Evolutionary conservation across 2,329 filamentous ascomycete genomes (phyloP), one percentile per base, ranked within the genome.

Genomic region (Epichloe gansuensis): DNA sequence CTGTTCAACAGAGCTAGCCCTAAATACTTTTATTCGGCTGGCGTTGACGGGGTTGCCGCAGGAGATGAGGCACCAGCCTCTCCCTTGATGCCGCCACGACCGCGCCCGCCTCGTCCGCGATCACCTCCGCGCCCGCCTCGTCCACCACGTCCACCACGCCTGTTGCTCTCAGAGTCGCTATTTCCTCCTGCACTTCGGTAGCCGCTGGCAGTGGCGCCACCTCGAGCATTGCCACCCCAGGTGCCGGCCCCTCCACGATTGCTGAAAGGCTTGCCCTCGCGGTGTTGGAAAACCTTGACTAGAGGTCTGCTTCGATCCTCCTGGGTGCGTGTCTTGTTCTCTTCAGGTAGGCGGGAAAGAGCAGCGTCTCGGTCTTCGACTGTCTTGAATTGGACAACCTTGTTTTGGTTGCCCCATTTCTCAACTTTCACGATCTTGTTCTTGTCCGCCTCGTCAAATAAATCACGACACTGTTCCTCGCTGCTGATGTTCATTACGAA

Each of bases 401-500:
- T 90, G 72, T 89, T 89, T 55, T 82, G 81, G 62, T 81, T 81
- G 39, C 84, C 84, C 73, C 82, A 87, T 69, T 88, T 90, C 62
- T 89, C 84, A 49, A 91, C 76, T 68, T 83, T 84, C 51, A 80
- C 68, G 57, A 96, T 88, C 72, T 94, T 96, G 35, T 78, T 65
- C 64, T 81, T 84, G 64, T 96, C 89, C 61, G 95, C 87, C 12
- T 93, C 83, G 1, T 81, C 75, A 64, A 98, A 91, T 25, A 95
- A 75, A 36, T 87, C 83, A 52, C 85, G 84, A 39, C 88, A 85
- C 55, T 90, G 87, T 35, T 95, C 87, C 58, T 91, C 87, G 51
- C 80, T 85, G 61, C 83, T 87, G 23, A 90, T 82, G 62, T 90
- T 90, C 71, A 87, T 87, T 55, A 98, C 83, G 68, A 96, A 98